These are phyloP conservation scores for Hygrocybe coccinea DNA, from an alignment of 768 basidiomycete genomes.

Conservation along the genomic window DNA sequence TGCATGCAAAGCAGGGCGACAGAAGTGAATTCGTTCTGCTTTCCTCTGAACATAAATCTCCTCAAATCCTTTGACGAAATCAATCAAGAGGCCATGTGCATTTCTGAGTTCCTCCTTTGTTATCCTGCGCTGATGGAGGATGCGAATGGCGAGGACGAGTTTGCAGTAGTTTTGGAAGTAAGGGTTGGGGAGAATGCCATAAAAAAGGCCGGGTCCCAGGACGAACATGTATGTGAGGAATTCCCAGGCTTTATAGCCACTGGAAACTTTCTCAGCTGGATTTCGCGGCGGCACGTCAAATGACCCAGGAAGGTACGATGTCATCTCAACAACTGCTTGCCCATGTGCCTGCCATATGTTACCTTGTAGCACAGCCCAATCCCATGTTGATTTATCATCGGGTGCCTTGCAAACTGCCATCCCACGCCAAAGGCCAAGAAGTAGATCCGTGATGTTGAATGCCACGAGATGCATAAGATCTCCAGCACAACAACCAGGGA, in stretches of 20 bases:
- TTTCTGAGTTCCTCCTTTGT: neutral
- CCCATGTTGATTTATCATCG: constrained; percentile 26
- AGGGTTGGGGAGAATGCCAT: constrained; percentile 15
- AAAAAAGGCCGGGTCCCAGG: too few relatives aligned
- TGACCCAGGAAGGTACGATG: constrained; percentile 1
- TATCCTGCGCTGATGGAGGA: neutral
- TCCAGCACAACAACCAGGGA: constrained; percentile 2
- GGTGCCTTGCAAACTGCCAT: constrained; percentile 15
- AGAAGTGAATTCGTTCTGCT: too few relatives aligned
- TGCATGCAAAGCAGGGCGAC: constrained; percentile 2
- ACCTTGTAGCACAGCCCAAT: constrained; percentile 23
- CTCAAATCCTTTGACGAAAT: too few relatives aligned
- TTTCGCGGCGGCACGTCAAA: constrained; percentile 22
- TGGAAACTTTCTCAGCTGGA: constrained; percentile 14
- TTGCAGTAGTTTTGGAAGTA: constrained; percentile 5
- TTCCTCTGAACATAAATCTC: too few relatives aligned
- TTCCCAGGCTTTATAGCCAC: constrained; percentile 37
- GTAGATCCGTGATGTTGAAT: constrained; percentile 35
- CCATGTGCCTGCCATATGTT: constrained; percentile 19
- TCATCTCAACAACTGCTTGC: constrained; percentile 1
- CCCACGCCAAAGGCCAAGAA: constrained; percentile 10
- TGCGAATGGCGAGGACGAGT: constrained; percentile 2
- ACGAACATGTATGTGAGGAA: constrained; percentile 27
- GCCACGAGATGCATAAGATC: constrained; percentile 41
- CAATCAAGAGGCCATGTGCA: neutral